Conservation (phyloP, 192 early-diverging fungal genomes). For the Gonapodya sp. region DNA sequence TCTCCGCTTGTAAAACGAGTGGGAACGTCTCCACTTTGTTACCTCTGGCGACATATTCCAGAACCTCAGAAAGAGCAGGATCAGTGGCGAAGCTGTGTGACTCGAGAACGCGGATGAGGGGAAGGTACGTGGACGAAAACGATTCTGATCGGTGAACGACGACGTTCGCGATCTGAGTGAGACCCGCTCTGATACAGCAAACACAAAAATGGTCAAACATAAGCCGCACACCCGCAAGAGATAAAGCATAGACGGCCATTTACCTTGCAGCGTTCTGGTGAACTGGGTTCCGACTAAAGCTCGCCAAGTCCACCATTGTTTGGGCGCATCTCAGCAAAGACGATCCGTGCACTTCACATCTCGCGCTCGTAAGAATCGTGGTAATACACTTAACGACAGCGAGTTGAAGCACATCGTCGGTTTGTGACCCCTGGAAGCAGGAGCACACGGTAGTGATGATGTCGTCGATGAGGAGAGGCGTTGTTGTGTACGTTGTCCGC, state of each 20-base stretch:
- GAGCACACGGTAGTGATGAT: slow-evolving; percentile 40
- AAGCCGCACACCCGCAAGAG: slow-evolving; percentile 31
- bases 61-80: background rate
- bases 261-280: slow-evolving; percentile 53
- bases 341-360: slow-evolving; percentile 35
- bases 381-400: slow-evolving; percentile 46
- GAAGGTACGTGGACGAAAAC: background rate
- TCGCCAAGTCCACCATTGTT: slow-evolving; percentile 41
- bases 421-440: slow-evolving; percentile 22
- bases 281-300: slow-evolving; percentile 23
- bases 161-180: slow-evolving; percentile 23
- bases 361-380: slow-evolving; percentile 39
- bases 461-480: slow-evolving; percentile 44
- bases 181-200: slow-evolving; percentile 23
- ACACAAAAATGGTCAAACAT: slow-evolving; percentile 31
- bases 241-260: slow-evolving; percentile 48
- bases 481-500: background rate
- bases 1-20: background rate
- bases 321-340: slow-evolving; percentile 38
- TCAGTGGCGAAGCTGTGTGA: background rate
- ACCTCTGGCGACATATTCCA: background rate
- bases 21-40: background rate
- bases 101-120: background rate
- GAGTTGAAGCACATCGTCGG: slow-evolving; percentile 40
- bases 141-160: slow-evolving; percentile 14